Conservation (phyloP, 176 grass and related monocot species). For the Carex littledalei region DNA sequence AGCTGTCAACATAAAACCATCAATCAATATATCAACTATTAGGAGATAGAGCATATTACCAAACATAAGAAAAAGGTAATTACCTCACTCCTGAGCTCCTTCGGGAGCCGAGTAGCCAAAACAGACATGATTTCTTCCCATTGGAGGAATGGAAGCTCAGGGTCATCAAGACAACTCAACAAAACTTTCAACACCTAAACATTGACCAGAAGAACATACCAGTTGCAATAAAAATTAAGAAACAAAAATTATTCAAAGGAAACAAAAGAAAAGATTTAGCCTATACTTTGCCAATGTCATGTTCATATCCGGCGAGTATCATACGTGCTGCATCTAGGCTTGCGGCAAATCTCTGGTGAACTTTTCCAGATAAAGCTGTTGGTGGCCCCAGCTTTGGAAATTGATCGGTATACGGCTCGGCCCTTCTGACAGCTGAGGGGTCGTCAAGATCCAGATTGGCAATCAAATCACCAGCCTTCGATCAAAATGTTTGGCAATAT, state of each 20-base stretch:
- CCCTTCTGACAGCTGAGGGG: constrained; percentile 86
- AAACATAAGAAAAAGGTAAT: constrained; percentile 22
- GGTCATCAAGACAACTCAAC: constrained; percentile 87
- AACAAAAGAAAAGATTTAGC: neutral
- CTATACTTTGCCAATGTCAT: constrained; percentile 72
- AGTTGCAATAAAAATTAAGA: neutral
- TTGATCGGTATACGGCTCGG: constrained; percentile 82
- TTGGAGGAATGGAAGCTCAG: constrained; percentile 97
- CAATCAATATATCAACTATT: constrained; percentile 27
- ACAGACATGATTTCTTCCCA: constrained; percentile 99
- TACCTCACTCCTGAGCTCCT: constrained; percentile 95
- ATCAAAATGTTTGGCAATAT: constrained; percentile 11
- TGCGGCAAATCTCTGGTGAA: constrained; percentile 84
- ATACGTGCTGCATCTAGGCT: constrained; percentile 75
- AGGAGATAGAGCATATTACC: constrained; percentile 11
- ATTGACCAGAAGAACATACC: neutral
- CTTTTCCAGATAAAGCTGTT: constrained; percentile 89
- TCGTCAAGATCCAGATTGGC: constrained; percentile 94
- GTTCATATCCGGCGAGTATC: constrained; percentile 99
- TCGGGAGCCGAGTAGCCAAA: constrained; percentile 87
- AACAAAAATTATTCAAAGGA: neutral
- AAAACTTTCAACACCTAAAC: constrained; percentile 77
- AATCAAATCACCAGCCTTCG: constrained; percentile 80
- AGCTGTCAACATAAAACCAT: constrained; percentile 46
- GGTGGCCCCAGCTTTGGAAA: constrained; percentile 89